phyloP scores from a whole-genome alignment of 306 rosid genomes.

The Malus domestica region ASM211411v1 NC_041801.1:18050501-18051000 shows the following conservation, averaged over 20 bases:
- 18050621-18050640: slow-evolving; percentile 30
- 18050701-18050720: slow-evolving; percentile 18
- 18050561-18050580: slow-evolving; percentile 30
- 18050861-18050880: slow-evolving; percentile 22
- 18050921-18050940: slow-evolving; percentile 7
- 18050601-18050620: slow-evolving; percentile 28
- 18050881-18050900: slow-evolving; percentile 32
- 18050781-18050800: not conserved
- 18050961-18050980: no score
- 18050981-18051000: no score
- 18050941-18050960: not conserved
- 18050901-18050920: slow-evolving; percentile 43
- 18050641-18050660: not conserved
- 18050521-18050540: not conserved
- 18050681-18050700: not conserved
- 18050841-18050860: slow-evolving; percentile 20
- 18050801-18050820: slow-evolving; percentile 30
- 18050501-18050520: not conserved
- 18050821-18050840: slow-evolving; percentile 38
- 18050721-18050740: not conserved
- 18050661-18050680: not conserved
- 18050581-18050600: slow-evolving; percentile 28
- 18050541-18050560: slow-evolving; percentile 39
- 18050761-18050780: slow-evolving; percentile 19
- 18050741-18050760: not conserved